phyloP scores from a whole-genome alignment of 768 basidiomycete genomes.

The Filobasidium floriforme region DNA sequence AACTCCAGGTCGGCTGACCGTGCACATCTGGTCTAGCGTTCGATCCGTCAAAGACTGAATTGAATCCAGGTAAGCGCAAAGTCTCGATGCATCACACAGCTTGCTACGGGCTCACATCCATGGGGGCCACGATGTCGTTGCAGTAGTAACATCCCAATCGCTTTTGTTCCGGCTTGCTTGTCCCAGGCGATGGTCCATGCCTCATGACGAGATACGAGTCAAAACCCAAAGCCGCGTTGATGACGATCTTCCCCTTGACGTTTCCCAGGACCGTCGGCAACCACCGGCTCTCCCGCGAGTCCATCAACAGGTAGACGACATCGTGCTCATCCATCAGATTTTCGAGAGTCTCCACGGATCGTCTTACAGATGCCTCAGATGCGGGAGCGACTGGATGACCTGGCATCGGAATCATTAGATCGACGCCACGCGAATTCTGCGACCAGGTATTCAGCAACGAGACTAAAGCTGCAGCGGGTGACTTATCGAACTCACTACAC shows the following conservation, averaged over 20 bases:
- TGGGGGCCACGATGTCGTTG: conserved; percentile 93
- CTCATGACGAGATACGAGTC: conserved; percentile 96
- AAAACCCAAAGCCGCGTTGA: conserved; percentile 92
- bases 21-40: conserved; percentile 98
- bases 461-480: not conserved
- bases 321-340: conserved; percentile 76
- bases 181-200: conserved; percentile 55
- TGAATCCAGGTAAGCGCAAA: conserved; percentile 1
- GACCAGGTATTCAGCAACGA: not conserved
- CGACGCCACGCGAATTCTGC: conserved; percentile 72
- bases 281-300: conserved; percentile 96
- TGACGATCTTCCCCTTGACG: conserved; percentile 81
- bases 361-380: conserved; percentile 53
- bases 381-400: conserved; percentile 74
- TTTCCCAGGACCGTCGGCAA: conserved; percentile 82
- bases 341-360: conserved; percentile 68
- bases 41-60: conserved; percentile 66
- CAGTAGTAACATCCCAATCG: conserved; percentile 93
- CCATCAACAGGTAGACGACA: conserved; percentile 88
- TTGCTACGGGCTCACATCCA: conserved; percentile 59
- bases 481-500: conserved; percentile 58
- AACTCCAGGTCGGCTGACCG: conserved; percentile 88
- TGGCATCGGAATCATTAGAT: conserved; percentile 88
- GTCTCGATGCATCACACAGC: not conserved
- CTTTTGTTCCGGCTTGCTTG: conserved; percentile 29